Evolutionary conservation across 208 protist genomes (phyloP).

Genomic region (Trypanosoma scelopori): DNA sequence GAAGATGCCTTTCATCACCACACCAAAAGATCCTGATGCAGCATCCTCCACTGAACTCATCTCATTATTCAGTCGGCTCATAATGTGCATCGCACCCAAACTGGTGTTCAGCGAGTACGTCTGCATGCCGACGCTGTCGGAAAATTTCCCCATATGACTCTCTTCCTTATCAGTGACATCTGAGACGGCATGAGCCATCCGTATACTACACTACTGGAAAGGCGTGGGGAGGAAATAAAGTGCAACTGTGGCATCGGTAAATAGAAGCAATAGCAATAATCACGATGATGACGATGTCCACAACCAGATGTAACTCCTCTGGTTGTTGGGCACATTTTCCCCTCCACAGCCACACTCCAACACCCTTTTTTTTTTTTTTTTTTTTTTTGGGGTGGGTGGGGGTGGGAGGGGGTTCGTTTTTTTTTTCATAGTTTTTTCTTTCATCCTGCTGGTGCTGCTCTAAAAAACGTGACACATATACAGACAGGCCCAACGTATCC

Average conservation of each 20-base stretch:
- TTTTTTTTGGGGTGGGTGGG: too few relatives aligned
- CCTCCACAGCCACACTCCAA: too few relatives aligned
- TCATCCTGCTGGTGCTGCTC: too few relatives aligned
- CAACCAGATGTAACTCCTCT: too few relatives aligned
- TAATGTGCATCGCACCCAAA: conserved; percentile 35
- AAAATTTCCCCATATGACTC: conserved; percentile 5
- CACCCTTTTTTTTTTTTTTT: too few relatives aligned
- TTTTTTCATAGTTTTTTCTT: too few relatives aligned
- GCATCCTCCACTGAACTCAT: conserved; percentile 70
- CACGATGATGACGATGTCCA: too few relatives aligned
- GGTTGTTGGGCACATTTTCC: too few relatives aligned
- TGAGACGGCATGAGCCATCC: not conserved
- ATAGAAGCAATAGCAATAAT: not conserved
- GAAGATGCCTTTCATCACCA: conserved; percentile 53
- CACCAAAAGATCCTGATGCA: conserved; percentile 69
- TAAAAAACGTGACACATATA: too few relatives aligned
- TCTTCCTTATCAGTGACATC: conserved; percentile 16
- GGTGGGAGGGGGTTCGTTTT: too few relatives aligned
- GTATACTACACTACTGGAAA: conserved; percentile 4
- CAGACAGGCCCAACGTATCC: too few relatives aligned
- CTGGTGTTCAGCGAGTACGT: conserved; percentile 39
- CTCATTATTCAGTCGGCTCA: conserved; percentile 73
- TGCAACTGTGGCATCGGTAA: too few relatives aligned
- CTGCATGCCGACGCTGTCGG: conserved; percentile 25
- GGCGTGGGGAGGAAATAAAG: not conserved